Conservation (phyloP, 1,284 basidiomycete species). For the Malassezia sp. region DNA sequence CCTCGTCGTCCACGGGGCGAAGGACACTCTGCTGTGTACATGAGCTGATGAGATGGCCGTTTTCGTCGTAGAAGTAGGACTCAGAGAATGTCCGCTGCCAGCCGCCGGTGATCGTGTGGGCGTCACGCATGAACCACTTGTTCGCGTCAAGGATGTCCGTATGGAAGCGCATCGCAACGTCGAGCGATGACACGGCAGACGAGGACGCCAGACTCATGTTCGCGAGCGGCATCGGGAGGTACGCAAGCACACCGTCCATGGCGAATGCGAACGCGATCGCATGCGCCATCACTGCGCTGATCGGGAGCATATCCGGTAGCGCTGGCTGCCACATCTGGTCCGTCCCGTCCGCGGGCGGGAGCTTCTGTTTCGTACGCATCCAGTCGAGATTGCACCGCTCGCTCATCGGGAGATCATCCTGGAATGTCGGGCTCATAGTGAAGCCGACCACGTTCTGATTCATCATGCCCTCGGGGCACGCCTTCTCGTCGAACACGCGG, state of each 20-base stretch:
- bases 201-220: slow-evolving; percentile 21
- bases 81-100: slow-evolving; percentile 29
- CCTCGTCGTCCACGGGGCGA: slow-evolving; percentile 4
- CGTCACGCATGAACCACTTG: slow-evolving; percentile 27
- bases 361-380: slow-evolving; percentile 12
- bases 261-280: slow-evolving; percentile 18
- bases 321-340: not conserved
- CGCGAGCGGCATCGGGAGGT: slow-evolving; percentile 33
- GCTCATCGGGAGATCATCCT: slow-evolving; percentile 3
- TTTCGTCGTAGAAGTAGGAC: slow-evolving; percentile 20
- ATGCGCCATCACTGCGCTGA: slow-evolving; percentile 11
- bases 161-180: slow-evolving; percentile 36
- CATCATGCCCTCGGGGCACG: slow-evolving; percentile 6
- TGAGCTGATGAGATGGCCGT: slow-evolving; percentile 19
- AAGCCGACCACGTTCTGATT: slow-evolving; percentile 9
- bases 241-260: slow-evolving; percentile 34
- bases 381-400: slow-evolving; percentile 23
- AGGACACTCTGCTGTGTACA: slow-evolving; percentile 28
- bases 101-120: slow-evolving; percentile 20
- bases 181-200: slow-evolving; percentile 25
- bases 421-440: slow-evolving; percentile 8
- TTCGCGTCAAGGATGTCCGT: slow-evolving; percentile 22
- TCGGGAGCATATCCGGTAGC: slow-evolving; percentile 5
- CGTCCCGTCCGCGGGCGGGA: slow-evolving; percentile 1
- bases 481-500: slow-evolving; percentile 4